Conservation (phyloP, 164 flowering plant species). For the Warburgia ugandensis region DNA sequence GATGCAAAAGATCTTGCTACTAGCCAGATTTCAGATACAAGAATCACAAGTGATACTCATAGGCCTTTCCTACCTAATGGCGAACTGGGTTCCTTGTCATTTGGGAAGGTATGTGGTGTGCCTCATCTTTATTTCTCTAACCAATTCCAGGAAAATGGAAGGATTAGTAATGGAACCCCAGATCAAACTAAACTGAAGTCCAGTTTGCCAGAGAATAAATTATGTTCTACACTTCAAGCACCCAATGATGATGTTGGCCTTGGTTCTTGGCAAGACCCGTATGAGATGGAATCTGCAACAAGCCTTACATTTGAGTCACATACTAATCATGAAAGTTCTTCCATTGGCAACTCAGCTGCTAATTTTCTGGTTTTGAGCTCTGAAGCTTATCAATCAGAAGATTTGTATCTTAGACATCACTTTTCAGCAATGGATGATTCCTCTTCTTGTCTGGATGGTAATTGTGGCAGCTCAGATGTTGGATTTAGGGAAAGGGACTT, state of each 20-base stretch:
- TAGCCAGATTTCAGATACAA: constrained; percentile 2
- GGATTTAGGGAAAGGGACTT: constrained; percentile 11
- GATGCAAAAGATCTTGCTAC: constrained; percentile 17
- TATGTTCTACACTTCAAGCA: constrained; percentile 11
- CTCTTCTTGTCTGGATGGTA: background rate
- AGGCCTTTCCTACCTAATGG: constrained; percentile 4
- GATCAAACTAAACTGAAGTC: background rate
- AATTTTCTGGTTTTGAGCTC: constrained; percentile 4
- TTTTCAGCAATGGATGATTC: no score
- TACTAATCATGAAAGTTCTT: constrained; percentile 5
- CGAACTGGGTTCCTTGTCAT: constrained; percentile 8
- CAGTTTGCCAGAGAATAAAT: constrained; percentile 1
- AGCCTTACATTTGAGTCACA: background rate
- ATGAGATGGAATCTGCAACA: constrained; percentile 12
- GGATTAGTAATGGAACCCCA: constrained; percentile 7
- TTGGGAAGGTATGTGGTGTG: constrained; percentile 11
- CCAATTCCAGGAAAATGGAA: constrained; percentile 19
- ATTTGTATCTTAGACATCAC: constrained; percentile 1
- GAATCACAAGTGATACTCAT: constrained; percentile 7
- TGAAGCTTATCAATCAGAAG: constrained; percentile 9
- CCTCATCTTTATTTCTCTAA: constrained; percentile 15
- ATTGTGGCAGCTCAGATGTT: background rate
- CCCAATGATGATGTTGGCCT: constrained; percentile 7
- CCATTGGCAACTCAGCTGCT: constrained; percentile 1
- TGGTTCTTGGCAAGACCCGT: constrained; percentile 16